phyloP scores from a whole-genome alignment of 306 rosid genomes.

The Sechiopsis laciniata region DNA sequence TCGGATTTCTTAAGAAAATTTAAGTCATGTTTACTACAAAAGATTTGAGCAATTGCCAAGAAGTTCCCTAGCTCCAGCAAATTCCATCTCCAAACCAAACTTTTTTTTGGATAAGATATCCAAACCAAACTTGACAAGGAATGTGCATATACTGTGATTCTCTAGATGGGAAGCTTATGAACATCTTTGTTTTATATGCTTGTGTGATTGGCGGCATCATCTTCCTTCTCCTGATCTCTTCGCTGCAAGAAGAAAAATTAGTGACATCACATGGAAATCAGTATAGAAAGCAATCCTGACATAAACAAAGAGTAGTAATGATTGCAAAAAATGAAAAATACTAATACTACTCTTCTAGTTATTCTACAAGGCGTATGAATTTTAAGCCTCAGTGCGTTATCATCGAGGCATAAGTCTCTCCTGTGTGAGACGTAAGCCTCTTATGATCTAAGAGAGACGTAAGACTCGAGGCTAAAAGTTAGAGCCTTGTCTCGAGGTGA shows the following conservation, averaged over 20 bases:
- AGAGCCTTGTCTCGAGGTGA: too few species aligned
- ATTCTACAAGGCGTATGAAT: too few species aligned
- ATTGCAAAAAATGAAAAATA: background rate
- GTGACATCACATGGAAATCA: conserved; percentile 22
- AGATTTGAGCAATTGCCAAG: background rate
- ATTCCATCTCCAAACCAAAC: conserved; percentile 14
- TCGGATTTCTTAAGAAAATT: background rate
- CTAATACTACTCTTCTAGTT: too few species aligned
- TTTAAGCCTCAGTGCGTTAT: too few species aligned
- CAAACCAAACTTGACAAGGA: conserved; percentile 13
- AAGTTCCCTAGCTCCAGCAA: conserved; percentile 18
- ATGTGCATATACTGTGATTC: conserved; percentile 19
- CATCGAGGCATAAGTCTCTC: too few species aligned
- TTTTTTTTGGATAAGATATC: background rate
- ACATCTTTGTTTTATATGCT: conserved; percentile 1
- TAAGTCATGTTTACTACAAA: background rate
- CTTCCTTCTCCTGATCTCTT: conserved; percentile 34
- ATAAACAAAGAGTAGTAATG: background rate
- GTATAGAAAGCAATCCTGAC: background rate
- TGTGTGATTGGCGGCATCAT: background rate
- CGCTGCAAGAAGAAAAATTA: conserved; percentile 38
- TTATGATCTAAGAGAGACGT: too few species aligned
- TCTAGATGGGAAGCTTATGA: background rate
- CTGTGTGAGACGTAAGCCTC: too few species aligned
- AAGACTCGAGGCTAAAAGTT: too few species aligned